Evolutionary conservation across 2,329 filamentous ascomycete genomes (phyloP), one percentile per base, ranked within the genome.

Genomic region (Raffaelea arxii): DNA sequence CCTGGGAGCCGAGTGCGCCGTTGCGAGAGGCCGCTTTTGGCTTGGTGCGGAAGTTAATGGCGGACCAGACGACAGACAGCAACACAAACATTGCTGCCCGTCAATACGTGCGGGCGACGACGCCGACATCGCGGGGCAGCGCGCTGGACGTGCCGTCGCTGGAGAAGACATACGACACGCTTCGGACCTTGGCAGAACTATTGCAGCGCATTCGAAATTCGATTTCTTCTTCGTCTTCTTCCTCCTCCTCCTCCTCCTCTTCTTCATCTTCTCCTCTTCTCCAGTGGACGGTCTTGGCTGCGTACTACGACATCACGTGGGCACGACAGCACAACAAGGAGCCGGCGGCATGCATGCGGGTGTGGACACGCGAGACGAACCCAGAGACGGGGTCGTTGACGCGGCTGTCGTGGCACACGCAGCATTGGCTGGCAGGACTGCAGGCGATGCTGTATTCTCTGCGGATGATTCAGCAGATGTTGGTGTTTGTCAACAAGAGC

Each of bases 361-460:
- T 64, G 6, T 50, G n/a, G n/a, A n/a, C 68, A 14, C 43, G 52
- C 10, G 42, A 60, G 19, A 53, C 55, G n/a, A 56, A 53, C 1
- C 51, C 49, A 19, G 49, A 49, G 1, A 56, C 54, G 3, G 58
- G 65, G n/a, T 54, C 55, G 2, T 46, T 66, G 11, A 53, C 63
- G 30, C 40, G 53, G 55, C 41, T 59, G 53, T 63, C 67, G 2
- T 86, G 82, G 83, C 65, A 72, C 10, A 64, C 73, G 18, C 61
- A 84, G 38, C 82, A 87, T 54, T 67, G 83, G 41, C 59, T 70
- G 9, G 79, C 80, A 1, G 77, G 82, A 51, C 60, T 79, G 0
- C 76, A 82, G 46, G 76, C 75, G 4, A 67, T 71, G 1, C 60
- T 78, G 6, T 85, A 84, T 56, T 84, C 80, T 1, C 56, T 84